Base-by-base conservation (phyloP, 371 early-diverging fungal species). In the Capniomyces stellatus region DNA sequence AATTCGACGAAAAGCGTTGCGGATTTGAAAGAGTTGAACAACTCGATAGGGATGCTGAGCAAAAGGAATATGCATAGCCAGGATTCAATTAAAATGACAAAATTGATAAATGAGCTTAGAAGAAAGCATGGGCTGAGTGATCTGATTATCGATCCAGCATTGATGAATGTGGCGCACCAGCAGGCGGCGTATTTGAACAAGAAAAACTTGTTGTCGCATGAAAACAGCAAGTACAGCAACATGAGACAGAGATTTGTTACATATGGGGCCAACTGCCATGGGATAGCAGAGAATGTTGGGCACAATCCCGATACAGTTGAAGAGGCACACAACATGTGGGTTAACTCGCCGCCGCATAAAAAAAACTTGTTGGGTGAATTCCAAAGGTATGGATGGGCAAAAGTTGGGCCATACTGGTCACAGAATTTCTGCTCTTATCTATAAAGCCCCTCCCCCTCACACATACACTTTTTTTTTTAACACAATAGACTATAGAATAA, bases 261-360 rank as follows among this genome's bases (percentile, higher is more conserved):
- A 3, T 48, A 21, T 13, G 27, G 27, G 22, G 49, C 28, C 23
- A 6, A 23, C 8, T 48, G 49, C n/a, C 3, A 15, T 4, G 27
- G 18, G 12, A 27, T 23, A 12, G 22, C 49, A 23, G 49, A 48
- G n/a, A 48, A 48, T 48, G 49, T 48, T 23, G 49, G 6, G 3
- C 3, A 3, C n/a, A 15, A 29, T 18, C 35, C 35, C 15, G 15
- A n/a, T 29, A 29, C 22, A 12, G 25, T 48, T 25, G 2, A 3
- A 6, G 12, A 48, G 2, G 73, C 61, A 4, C 60, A 68, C 59
- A 10, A 35, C 2, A 51, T 55, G 1, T 74, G 75, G 75, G 62
- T 54, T 31, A 62, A 66, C 41, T 73, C 73, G 49, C 54, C 69
- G 1, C 67, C 63, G 2, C 75, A 74, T 52, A 55, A 58, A 2